Evolutionary conservation across 495 filamentous ascomycete species (phyloP), one percentile per base, ranked within the genome.

Genomic region (Trichoderma gamsii): DNA sequence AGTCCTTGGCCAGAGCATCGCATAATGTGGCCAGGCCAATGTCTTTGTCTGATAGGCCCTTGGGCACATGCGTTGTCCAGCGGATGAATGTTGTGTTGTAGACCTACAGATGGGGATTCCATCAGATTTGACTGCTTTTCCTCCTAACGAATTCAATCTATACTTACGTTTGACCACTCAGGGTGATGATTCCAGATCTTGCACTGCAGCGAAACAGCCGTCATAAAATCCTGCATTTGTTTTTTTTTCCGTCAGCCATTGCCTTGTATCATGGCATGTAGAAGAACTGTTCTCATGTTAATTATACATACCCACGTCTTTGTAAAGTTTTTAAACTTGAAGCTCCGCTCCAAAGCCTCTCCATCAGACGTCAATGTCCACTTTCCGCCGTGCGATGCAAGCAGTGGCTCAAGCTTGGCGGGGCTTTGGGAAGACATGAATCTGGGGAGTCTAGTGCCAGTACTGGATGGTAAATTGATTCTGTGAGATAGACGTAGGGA

Each of bases 1-100:
- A 80, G 66, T 79, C 77, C 18, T 38, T 64, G 18, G 85, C 86
- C 35, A 86, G 80, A 67, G 82, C 73, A 73, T 92, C 89, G 75
- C 90, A 92, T 68, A 85, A 82, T 51, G 74, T 76, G 0, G 90
- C 90, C 77, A 92, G 82, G 18, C 81, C 74, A 46, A 89, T 75
- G 72, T 93, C 90, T 70, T 88, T 88, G 29, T 77, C 69, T 0
- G 88, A 88, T n/a, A 93, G 80, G n/a, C 90, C 90, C 25, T 81
- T 79, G 11, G 88, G 89, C 59, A 80, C 80, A 76, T 93, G 90
- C 21, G 90, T 92, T 13, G 89, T 92, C 90, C 89, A 92, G 51
- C 86, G 81, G 67, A 90, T 86, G 71, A 81, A 82, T 18, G 82
- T 82, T 35, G 78, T 85, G 70, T 88, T 88, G 75, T 85, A 89